Evolutionary conservation across 1,284 basidiomycete species (phyloP).

Genomic region (Butyriboletus appendiculatus): DNA sequence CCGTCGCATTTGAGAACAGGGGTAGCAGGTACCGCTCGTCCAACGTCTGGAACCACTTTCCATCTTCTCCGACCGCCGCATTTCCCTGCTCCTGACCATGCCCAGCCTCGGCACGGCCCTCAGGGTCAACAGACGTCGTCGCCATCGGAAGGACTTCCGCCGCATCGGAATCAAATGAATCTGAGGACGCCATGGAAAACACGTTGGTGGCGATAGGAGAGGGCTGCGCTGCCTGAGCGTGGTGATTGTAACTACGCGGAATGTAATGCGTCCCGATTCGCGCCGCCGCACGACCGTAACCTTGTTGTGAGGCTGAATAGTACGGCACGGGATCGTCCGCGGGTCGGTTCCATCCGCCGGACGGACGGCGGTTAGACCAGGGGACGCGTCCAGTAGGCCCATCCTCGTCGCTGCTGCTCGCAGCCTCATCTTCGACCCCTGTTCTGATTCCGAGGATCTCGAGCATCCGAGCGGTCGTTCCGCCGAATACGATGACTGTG

Average conservation of each 20-base stretch:
- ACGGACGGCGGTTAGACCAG: slow-evolving; percentile 30
- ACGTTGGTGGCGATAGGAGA: slow-evolving; percentile 38
- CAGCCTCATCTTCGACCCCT: slow-evolving; percentile 92
- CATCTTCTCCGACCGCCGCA: slow-evolving; percentile 49
- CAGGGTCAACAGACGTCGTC: slow-evolving; percentile 37
- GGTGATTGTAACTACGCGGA: slow-evolving; percentile 59
- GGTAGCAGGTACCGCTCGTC: slow-evolving; percentile 96
- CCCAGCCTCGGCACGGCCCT: slow-evolving; percentile 14
- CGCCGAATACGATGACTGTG: slow-evolving; percentile 94
- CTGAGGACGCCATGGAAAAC: slow-evolving; percentile 65
- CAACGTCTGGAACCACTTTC: slow-evolving; percentile 95
- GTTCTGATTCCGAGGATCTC: slow-evolving; percentile 96
- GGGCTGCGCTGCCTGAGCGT: slow-evolving; percentile 40
- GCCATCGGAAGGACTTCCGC: slow-evolving; percentile 79
- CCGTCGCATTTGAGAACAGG: slow-evolving; percentile 93
- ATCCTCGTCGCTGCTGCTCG: slow-evolving; percentile 78
- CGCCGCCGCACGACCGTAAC: slow-evolving; percentile 37
- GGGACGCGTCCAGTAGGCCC: slow-evolving; percentile 29
- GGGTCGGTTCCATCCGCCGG: slow-evolving; percentile 45
- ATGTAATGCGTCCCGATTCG: slow-evolving; percentile 56
- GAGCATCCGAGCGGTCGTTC: slow-evolving; percentile 95
- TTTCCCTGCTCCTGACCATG: not conserved
- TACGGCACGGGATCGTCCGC: slow-evolving; percentile 44
- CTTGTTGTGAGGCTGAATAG: slow-evolving; percentile 38
- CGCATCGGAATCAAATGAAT: slow-evolving; percentile 75